These are phyloP conservation scores for Lactarius hatsudake DNA, from an alignment of 768 basidiomycete species.

Conservation along the genomic window DNA sequence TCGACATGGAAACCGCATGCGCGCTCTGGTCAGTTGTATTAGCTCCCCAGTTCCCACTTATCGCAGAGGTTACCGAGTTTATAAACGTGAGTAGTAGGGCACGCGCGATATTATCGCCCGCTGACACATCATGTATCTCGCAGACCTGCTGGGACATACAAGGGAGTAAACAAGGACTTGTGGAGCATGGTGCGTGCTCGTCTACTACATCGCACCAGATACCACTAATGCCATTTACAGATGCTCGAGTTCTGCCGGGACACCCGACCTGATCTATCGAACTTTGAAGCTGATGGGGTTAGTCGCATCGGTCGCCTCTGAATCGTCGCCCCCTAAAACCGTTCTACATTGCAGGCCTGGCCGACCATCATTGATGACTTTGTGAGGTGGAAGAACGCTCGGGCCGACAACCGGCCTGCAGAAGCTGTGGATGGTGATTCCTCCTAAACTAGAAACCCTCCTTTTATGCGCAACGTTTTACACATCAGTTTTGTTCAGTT, in stretches of 20 bases:
- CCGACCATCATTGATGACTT: conserved; percentile 81
- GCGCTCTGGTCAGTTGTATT: conserved; percentile 79
- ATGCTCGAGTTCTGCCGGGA: conserved; percentile 74
- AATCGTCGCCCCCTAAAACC: neutral
- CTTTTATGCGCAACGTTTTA: neutral
- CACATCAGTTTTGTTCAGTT: neutral
- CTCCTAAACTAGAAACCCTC: conserved; percentile 1
- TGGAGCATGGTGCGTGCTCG: conserved; percentile 70
- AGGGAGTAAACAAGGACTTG: conserved; percentile 78
- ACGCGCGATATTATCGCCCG: neutral
- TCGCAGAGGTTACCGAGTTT: conserved; percentile 62
- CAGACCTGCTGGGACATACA: conserved; percentile 57
- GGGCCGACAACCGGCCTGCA: conserved; percentile 3
- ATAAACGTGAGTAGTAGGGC: conserved; percentile 48
- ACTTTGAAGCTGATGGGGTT: conserved; percentile 78
- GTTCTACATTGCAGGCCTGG: conserved; percentile 58
- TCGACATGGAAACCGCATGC: conserved; percentile 79
- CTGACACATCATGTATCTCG: conserved; percentile 4
- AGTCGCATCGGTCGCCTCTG: conserved; percentile 32
- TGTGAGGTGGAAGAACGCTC: conserved; percentile 57
- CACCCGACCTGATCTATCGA: conserved; percentile 54
- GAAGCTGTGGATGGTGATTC: neutral
- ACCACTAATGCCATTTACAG: conserved; percentile 37
- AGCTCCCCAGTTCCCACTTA: conserved; percentile 61
- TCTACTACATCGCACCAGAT: neutral